Evolutionary conservation across 1,139 yeast genomes (phyloP).

Genomic region (Suhomyces bribrorum): DNA sequence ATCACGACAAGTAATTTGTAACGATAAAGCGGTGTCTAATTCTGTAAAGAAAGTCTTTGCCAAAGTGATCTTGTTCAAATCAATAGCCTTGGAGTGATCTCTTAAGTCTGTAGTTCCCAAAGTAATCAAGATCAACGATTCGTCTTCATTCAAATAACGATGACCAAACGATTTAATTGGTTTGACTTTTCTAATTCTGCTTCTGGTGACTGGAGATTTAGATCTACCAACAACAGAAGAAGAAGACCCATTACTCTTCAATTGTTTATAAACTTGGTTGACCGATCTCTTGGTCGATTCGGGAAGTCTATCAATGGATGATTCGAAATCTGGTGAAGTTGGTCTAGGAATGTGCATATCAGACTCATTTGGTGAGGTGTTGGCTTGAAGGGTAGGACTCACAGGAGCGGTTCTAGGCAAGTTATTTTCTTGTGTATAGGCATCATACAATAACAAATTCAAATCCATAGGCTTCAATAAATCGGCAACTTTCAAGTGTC

Average conservation of each 20-base stretch:
- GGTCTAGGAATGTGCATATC: conserved; percentile 2
- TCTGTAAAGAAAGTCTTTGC: conserved; percentile 78
- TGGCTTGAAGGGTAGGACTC: conserved; percentile 5
- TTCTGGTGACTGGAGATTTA: conserved; percentile 26
- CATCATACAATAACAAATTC: conserved; percentile 39
- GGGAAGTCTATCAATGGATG: conserved; percentile 44
- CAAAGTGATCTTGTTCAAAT: conserved; percentile 70
- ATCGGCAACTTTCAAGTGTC: conserved; percentile 74
- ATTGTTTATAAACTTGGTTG: conserved; percentile 43
- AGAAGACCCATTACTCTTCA: conserved; percentile 30
- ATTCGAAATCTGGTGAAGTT: conserved; percentile 7
- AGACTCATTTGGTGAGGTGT: conserved; percentile 5
- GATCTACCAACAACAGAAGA: conserved; percentile 25
- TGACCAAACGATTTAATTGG: conserved; percentile 88
- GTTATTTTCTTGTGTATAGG: conserved; percentile 42
- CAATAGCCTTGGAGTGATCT: conserved; percentile 59
- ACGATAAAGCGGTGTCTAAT: conserved; percentile 83
- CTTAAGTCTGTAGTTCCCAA: conserved; percentile 85
- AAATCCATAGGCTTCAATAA: conserved; percentile 51
- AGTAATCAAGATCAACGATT: conserved; percentile 72
- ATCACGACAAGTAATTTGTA: conserved; percentile 63
- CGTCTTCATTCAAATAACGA: conserved; percentile 62
- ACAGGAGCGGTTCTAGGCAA: conserved; percentile 25
- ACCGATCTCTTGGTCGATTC: conserved; percentile 37
- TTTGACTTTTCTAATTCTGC: conserved; percentile 31